phyloP scores from a whole-genome alignment of 257 asterid genomes.

The Nicotiana tabacum region DNA sequence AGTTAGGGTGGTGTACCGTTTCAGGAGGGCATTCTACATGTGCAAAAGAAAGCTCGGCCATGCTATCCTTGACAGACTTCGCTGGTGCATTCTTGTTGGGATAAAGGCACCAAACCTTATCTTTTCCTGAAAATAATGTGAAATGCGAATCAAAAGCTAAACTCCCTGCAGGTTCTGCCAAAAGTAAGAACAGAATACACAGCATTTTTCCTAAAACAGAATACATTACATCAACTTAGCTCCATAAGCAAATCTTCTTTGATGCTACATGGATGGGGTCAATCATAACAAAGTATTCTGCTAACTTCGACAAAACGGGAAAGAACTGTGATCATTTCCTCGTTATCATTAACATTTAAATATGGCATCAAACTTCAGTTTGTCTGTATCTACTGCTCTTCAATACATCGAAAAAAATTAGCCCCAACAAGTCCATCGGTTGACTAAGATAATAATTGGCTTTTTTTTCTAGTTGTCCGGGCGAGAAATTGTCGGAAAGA shows the following conservation, averaged over 20 bases:
- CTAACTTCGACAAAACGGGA: neutral
- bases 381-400: neutral
- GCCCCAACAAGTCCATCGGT: neutral
- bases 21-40: slow-evolving; percentile 30
- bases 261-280: neutral
- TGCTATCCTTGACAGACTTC: slow-evolving; percentile 53
- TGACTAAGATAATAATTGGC: neutral
- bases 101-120: slow-evolving; percentile 84
- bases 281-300: neutral
- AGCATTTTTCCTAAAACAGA: neutral
- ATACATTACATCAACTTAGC: neutral
- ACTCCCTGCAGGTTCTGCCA: neutral
- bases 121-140: slow-evolving; percentile 57
- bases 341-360: neutral
- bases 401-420: neutral
- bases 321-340: neutral
- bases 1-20: slow-evolving; percentile 26
- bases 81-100: slow-evolving; percentile 66
- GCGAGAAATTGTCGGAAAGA: neutral
- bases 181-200: no score
- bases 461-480: neutral
- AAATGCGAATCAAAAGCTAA: slow-evolving; percentile 5
- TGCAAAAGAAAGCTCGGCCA: slow-evolving; percentile 24
- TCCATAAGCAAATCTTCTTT: neutral
- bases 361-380: neutral